Base-by-base conservation (phyloP, 306 rosid species). In the Sicyos baderoa region DNA sequence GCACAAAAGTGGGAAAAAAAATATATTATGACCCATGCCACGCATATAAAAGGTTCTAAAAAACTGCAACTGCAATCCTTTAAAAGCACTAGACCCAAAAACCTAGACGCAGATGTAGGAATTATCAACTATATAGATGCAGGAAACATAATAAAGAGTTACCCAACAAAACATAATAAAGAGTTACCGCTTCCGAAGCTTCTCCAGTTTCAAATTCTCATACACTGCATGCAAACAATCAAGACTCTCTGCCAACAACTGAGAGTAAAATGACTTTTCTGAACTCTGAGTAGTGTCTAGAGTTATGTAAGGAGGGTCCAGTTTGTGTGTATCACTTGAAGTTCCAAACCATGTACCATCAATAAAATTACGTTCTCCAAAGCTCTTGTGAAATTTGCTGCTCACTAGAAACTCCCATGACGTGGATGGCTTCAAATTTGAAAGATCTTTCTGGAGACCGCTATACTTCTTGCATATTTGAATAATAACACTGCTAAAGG, bases 201-300 rank as follows among this genome's bases (percentile, higher is more conserved):
- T 86, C 75, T 92, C 87, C 77, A 92, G 86, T 80, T 91, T 91
- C 75, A 92, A 79, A 80, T 82, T 87, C 82, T 93, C 98, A 71
- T 93, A 93, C 59, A 93, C 91, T 27, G 96, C 93, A 82, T 93
- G 98, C 78, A 93, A 88, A 74, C 95, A 89, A 78, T 83, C 91
- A 69, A 93, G 80, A 77, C 83, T 79, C 81, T 85, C 88, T 76
- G 72, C 72, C 80, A 88, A 76, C 74, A 89, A 80, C 76, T 89
- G 88, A 18, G 85, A 68, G 75, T 79, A 81, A 81, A 81, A 82
- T 21, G 84, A 72, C 55, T 74, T 79, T 27, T 85, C 89, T 60
- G 69, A 68, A 78, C 78, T 75, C 69, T 60, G 79, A 44, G 70
- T 22, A 49, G 25, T 47, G 35, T 82, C 82, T 19, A 44, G 65